Evolutionary conservation across 371 early-diverging fungal species (phyloP), one percentile per base, ranked within the genome.

Genomic region (Actinomortierella wolfii): DNA sequence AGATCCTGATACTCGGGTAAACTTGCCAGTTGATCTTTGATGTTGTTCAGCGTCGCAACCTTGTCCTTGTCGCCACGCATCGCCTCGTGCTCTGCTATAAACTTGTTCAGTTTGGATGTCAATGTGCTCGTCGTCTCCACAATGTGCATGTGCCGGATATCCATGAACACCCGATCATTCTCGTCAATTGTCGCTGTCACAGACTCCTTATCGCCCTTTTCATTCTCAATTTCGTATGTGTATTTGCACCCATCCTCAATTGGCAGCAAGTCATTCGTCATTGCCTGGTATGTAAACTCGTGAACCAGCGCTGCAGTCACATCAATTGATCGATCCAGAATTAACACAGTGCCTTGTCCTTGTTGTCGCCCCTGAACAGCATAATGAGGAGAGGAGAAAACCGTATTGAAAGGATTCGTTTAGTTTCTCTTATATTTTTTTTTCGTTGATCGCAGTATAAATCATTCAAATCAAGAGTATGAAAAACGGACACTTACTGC

Each of bases 231-330:
- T 25, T 85, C 80, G 55, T 83, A 88, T 13, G 77, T 80, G 65
- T 91, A 94, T 28, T 83, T 86, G 25, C 83, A 76, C 18, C 91
- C 89, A 58, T 90, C 85, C 67, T 90, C 89, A 17, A 93, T 83
- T 17, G 83, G 78, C n/a, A 95, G 64, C 40, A 95, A 73, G 68
- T 98, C 98, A 50, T 93, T 88, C 14, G 89, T 86, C 89, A 95
- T 92, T 3, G 97, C 94, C 77, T 97, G 96, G 62, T 96, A 97
- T 0, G 96, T 93, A 44, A 97, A 94, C 65, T 95, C 93, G 77
- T 97, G 98, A 26, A 97, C 69, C 20, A 97, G 78, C 1, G 99
- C 97, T 7, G 95, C 83, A 51, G 83, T 76, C 39, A 89, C 79
- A 78, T 98, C 99, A 47, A 94, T 81, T 2, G 92, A 87, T 55